A percentile compares a stretch with the other conserved stretches of the same genome.
Evolutionary conservation across 2,329 filamentous ascomycete genomes (phyloP).

Genomic region (Nemania bipapillata): DNA sequence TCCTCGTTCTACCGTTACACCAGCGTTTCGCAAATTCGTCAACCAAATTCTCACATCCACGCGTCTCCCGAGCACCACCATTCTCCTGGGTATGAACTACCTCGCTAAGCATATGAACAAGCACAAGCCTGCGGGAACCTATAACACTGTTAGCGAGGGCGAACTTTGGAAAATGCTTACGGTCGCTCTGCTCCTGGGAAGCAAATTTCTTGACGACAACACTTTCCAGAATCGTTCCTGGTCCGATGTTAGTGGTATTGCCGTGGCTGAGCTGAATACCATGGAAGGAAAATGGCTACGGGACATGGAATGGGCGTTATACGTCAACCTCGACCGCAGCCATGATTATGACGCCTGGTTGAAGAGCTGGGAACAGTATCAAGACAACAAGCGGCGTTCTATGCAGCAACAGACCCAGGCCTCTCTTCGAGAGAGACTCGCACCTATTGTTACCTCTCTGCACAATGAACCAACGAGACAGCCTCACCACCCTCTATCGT

Average conservation of each 20-base stretch:
- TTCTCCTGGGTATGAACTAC: constrained; percentile 90
- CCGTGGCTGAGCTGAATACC: constrained; percentile 82
- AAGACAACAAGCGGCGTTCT: constrained; percentile 59
- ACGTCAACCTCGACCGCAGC: constrained; percentile 82
- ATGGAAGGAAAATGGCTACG: constrained; percentile 89
- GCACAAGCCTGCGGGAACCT: constrained; percentile 68
- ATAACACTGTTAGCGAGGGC: constrained; percentile 68
- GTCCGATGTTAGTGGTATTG: constrained; percentile 93
- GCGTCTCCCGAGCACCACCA: constrained; percentile 87
- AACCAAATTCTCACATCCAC: constrained; percentile 90
- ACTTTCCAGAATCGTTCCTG: constrained; percentile 97
- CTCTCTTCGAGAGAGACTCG: constrained; percentile 61
- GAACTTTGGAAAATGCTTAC: constrained; percentile 90
- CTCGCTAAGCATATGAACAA: constrained; percentile 84
- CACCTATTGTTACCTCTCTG: constrained; percentile 61
- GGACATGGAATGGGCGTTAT: constrained; percentile 84
- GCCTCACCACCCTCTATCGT: constrained; percentile 53
- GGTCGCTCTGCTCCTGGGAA: constrained; percentile 83
- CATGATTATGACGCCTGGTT: constrained; percentile 75
- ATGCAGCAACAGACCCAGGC: constrained; percentile 56
- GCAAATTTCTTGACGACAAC: constrained; percentile 96
- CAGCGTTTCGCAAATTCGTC: constrained; percentile 90
- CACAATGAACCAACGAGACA: constrained; percentile 54
- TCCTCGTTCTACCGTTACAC: constrained; percentile 66
- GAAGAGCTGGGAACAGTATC: constrained; percentile 69